A percentile compares a stretch with the other conserved stretches of the same genome.
Conservation (phyloP, 176 grass and related monocot species). For the Canna indica region DNA sequence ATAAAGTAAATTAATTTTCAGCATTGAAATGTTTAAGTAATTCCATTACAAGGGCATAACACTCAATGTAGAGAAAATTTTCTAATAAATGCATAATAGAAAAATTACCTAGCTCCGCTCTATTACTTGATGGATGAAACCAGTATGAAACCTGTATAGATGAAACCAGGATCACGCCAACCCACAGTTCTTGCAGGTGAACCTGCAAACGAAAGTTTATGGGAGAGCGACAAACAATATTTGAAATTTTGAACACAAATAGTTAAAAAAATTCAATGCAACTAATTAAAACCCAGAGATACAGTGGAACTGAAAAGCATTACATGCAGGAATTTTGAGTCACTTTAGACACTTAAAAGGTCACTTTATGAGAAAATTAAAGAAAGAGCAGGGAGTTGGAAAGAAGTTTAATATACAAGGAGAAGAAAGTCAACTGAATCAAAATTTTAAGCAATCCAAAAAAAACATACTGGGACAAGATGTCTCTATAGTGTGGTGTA, state of each 20-base stretch:
- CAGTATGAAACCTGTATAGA: constrained; percentile 89
- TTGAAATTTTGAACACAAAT: not conserved
- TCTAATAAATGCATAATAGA: too few species aligned
- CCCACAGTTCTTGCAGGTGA: constrained; percentile 85
- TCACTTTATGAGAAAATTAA: not conserved
- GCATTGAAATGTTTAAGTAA: too few species aligned
- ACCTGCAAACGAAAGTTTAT: constrained; percentile 26
- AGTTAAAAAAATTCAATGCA: constrained; percentile 1
- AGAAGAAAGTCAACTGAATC: not conserved
- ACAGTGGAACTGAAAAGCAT: not conserved
- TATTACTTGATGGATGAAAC: too few species aligned
- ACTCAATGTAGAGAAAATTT: too few species aligned
- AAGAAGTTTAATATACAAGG: not conserved
- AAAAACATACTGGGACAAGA: too few species aligned
- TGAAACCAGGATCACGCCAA: constrained; percentile 87
- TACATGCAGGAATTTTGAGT: not conserved
- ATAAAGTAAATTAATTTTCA: too few species aligned
- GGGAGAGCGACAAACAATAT: not conserved
- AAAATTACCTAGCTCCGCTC: too few species aligned
- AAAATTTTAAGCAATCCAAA: not conserved
- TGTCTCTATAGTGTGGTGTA: too few species aligned
- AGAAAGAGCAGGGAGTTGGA: not conserved
- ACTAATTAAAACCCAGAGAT: not conserved
- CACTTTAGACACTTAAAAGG: not conserved
- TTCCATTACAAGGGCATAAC: too few species aligned